These are phyloP conservation scores for Aspergillus fumigatus DNA, from an alignment of 2,329 filamentous ascomycete genomes.

Conservation along the genomic window DNA sequence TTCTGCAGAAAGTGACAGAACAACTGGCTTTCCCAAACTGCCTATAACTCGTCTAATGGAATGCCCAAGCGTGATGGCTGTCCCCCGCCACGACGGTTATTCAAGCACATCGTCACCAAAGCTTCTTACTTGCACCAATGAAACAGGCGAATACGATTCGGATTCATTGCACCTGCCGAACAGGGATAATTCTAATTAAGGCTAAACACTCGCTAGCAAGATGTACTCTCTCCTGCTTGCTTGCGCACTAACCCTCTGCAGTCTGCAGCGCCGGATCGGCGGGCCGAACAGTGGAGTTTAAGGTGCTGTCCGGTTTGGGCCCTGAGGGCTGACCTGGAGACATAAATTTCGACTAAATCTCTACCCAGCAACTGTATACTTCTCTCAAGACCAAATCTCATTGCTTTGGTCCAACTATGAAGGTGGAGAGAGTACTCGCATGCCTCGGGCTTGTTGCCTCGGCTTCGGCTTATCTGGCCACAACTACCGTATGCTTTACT, in stretches of 20 bases:
- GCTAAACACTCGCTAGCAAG: neutral
- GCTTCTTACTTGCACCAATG: neutral
- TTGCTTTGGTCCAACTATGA: neutral
- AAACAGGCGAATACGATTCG: neutral
- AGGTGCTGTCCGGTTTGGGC: neutral
- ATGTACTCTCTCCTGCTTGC: no score
- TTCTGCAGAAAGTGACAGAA: neutral
- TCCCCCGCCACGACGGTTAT: neutral
- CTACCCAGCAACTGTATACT: no score
- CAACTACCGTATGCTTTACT: neutral
- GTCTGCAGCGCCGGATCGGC: neutral
- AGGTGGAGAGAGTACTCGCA: neutral
- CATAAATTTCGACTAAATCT: neutral
- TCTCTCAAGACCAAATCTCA: no score
- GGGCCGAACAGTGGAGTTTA: neutral
- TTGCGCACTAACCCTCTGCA: neutral
- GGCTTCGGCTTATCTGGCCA: neutral
- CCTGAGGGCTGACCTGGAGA: neutral
- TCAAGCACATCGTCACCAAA: neutral
- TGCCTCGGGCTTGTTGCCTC: neutral
- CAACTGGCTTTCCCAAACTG: no score
- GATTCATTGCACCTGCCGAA: no score
- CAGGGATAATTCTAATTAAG: neutral
- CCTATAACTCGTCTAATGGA: no score
- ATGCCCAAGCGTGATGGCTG: neutral